A percentile compares a stretch with the other conserved stretches of the same genome.
phyloP scores from a whole-genome alignment of 108 stramenopile genomes.

The Cafeteria roenbergensis region DNA sequence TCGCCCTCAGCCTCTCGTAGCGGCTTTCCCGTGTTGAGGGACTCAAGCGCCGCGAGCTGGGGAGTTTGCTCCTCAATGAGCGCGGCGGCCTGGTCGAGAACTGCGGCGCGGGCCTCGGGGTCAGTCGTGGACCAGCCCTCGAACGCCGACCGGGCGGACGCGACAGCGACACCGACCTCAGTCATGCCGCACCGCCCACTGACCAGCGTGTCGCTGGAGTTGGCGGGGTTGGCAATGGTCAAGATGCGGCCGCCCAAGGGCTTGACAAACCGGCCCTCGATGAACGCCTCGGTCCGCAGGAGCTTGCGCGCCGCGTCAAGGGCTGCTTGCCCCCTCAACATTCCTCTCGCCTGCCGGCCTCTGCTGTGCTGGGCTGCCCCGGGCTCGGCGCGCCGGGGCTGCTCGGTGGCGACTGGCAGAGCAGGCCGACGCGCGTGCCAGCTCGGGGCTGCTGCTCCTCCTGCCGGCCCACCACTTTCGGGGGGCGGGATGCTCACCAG shows the following conservation, averaged over 20 bases:
- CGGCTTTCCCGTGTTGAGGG: conserved; percentile 10
- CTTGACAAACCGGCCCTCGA: neutral
- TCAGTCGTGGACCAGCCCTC: neutral
- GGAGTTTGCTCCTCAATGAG: conserved; percentile 2
- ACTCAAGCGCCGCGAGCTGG: conserved; percentile 9
- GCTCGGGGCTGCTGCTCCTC: too few relatives aligned
- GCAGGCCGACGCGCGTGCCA: too few relatives aligned
- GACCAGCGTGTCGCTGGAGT: neutral
- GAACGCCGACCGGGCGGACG: neutral
- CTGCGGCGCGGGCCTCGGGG: neutral
- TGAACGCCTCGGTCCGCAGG: neutral
- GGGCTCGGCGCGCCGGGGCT: too few relatives aligned
- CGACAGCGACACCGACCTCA: neutral
- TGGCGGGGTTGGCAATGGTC: neutral
- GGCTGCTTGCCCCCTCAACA: too few relatives aligned
- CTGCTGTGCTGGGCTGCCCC: too few relatives aligned
- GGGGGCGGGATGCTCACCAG: too few relatives aligned
- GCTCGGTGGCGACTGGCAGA: too few relatives aligned
- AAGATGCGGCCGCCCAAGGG: neutral
- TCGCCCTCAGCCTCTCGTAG: conserved; percentile 7
- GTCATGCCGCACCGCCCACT: neutral
- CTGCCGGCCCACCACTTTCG: too few relatives aligned
- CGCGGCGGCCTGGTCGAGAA: neutral
- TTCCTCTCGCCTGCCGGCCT: too few relatives aligned
- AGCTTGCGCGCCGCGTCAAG: too few relatives aligned